Evolutionary conservation across 331 rosid genomes (phyloP).

Genomic region (Quercus tomentella): DNA sequence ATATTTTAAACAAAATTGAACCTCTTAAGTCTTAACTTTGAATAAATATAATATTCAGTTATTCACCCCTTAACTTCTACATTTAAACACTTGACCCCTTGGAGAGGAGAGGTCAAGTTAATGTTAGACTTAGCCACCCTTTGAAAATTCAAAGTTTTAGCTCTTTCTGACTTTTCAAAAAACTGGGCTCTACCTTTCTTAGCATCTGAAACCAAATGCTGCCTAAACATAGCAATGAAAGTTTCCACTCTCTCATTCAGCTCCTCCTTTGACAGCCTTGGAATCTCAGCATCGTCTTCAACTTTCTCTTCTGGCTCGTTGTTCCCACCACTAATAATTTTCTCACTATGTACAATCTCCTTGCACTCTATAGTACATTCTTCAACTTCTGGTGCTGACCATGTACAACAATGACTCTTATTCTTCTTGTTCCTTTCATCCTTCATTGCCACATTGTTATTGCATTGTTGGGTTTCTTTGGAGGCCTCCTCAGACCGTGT

Average conservation of each 20-base stretch:
- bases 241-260: conserved; percentile 90
- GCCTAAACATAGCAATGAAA: conserved; percentile 81
- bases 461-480: conserved; percentile 9
- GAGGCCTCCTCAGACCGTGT: conserved; percentile 18
- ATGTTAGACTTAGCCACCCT: conserved; percentile 12
- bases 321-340: conserved; percentile 13
- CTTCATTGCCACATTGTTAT: conserved; percentile 15
- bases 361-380: conserved; percentile 19
- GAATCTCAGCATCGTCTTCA: conserved; percentile 18
- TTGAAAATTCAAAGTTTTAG: conserved; percentile 24
- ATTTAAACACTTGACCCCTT: not conserved
- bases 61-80: conserved; percentile 26
- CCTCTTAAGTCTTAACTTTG: conserved; percentile 11
- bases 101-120: not conserved
- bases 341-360: conserved; percentile 15
- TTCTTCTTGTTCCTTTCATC: conserved; percentile 23
- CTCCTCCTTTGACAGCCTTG: conserved; percentile 71
- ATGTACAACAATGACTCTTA: not conserved
- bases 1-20: not conserved
- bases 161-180: conserved; percentile 1
- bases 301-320: conserved; percentile 4
- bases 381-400: conserved; percentile 28
- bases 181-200: conserved; percentile 20
- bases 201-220: conserved; percentile 83
- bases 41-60: conserved; percentile 5